These are phyloP conservation scores for Alternaria sp. DNA, from an alignment of 2,329 filamentous ascomycete genomes.

Conservation along the genomic window DNA sequence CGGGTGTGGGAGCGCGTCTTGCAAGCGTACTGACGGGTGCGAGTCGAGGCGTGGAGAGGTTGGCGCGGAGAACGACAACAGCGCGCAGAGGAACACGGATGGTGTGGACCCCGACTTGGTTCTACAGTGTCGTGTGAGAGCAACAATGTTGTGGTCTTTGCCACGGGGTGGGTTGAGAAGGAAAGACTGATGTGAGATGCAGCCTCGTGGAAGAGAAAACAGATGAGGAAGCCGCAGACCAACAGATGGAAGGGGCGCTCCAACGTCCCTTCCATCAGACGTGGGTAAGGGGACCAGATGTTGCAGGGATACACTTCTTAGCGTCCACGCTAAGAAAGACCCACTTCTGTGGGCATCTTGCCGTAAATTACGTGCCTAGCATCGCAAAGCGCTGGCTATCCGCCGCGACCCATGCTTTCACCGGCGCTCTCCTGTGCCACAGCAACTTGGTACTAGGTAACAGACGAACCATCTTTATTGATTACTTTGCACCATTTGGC, in stretches of 20 bases:
- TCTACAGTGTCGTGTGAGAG: constrained; percentile 7
- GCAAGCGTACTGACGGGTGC: constrained; percentile 20
- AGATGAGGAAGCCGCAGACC: constrained; percentile 35
- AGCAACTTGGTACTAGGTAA: not conserved
- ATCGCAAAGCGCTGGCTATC: constrained; percentile 21
- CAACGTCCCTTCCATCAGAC: constrained; percentile 33
- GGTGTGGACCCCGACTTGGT: constrained; percentile 20
- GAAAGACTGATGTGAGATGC: constrained; percentile 21
- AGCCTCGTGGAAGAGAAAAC: constrained; percentile 30
- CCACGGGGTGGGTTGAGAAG: constrained; percentile 22
- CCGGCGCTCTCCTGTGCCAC: not conserved
- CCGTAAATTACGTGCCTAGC: constrained; percentile 27
- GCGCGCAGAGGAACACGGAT: constrained; percentile 31
- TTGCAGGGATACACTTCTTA: constrained; percentile 5
- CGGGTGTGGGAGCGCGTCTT: constrained; percentile 26
- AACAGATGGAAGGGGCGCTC: constrained; percentile 35
- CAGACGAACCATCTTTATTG: not conserved
- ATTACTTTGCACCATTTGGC: not conserved
- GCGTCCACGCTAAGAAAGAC: not conserved
- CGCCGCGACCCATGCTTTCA: constrained; percentile 11
- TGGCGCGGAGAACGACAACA: constrained; percentile 37
- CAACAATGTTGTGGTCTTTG: constrained; percentile 19
- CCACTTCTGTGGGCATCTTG: constrained; percentile 16
- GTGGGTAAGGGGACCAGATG: constrained; percentile 21
- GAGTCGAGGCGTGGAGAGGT: constrained; percentile 36